phyloP scores from a whole-genome alignment of 1,284 basidiomycete genomes.

The Sanghuangporus weigelae region DNA sequence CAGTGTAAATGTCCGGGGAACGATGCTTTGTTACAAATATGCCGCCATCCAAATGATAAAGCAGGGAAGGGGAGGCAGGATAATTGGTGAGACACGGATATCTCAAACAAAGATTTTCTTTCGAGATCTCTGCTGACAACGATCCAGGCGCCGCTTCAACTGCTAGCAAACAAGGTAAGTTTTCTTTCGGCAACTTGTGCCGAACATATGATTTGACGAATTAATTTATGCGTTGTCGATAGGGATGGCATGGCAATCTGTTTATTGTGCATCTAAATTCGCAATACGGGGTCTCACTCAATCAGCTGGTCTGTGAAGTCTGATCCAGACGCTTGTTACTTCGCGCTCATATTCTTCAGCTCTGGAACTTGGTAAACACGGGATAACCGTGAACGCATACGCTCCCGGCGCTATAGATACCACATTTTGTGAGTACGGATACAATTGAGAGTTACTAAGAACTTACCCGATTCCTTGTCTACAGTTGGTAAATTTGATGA shows the following conservation, averaged over 20 bases:
- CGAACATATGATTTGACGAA: background rate
- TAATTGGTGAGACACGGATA: slow-evolving; percentile 10
- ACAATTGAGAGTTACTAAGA: background rate
- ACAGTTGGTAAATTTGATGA: slow-evolving; percentile 15
- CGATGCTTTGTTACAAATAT: slow-evolving; percentile 21
- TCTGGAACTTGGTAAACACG: slow-evolving; percentile 17
- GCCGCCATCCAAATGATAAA: slow-evolving; percentile 22
- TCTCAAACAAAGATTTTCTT: background rate
- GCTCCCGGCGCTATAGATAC: slow-evolving; percentile 25
- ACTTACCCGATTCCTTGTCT: background rate
- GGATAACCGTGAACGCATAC: slow-evolving; percentile 28
- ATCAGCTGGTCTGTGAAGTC: slow-evolving; percentile 2
- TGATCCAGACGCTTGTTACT: background rate
- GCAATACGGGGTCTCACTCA: slow-evolving; percentile 8
- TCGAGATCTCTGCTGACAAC: background rate
- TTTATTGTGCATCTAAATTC: slow-evolving; percentile 12
- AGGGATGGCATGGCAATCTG: slow-evolving; percentile 10
- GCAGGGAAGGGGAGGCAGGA: slow-evolving; percentile 18
- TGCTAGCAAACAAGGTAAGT: slow-evolving; percentile 8
- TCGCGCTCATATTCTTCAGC: slow-evolving; percentile 1
- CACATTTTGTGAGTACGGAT: slow-evolving; percentile 19
- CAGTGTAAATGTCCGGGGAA: slow-evolving; percentile 17
- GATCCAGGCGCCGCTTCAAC: slow-evolving; percentile 11
- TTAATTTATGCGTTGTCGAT: background rate
- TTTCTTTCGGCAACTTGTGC: background rate